A percentile compares a stretch with the other conserved stretches of the same genome.
Conservation (phyloP, 2,329 filamentous ascomycete genomes). For the Zarea fungicola region DNA sequence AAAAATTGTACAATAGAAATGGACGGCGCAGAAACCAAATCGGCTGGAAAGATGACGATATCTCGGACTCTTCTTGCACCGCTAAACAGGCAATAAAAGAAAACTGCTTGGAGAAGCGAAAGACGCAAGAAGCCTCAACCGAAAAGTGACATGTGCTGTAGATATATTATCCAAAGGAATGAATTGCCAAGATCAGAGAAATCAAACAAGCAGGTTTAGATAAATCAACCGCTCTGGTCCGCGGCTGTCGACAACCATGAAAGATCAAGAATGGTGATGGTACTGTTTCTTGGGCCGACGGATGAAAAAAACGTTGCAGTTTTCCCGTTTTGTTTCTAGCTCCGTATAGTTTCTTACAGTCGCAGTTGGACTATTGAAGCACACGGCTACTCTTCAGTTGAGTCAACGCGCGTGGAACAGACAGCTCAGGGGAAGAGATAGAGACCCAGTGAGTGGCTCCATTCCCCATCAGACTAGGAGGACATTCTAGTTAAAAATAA, state of each 20-base stretch:
- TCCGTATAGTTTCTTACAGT: background rate
- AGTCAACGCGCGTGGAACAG: background rate
- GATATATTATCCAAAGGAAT: background rate
- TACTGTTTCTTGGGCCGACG: too few relatives aligned
- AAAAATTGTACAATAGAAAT: background rate
- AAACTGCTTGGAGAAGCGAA: background rate
- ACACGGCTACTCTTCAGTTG: background rate
- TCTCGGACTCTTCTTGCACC: background rate
- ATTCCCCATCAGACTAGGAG: too few relatives aligned
- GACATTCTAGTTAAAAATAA: too few relatives aligned
- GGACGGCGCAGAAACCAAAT: background rate
- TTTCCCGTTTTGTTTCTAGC: background rate
- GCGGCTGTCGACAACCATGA: background rate
- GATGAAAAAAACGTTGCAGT: background rate
- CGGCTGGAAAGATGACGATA: too few relatives aligned
- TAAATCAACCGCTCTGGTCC: background rate
- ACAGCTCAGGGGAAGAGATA: background rate
- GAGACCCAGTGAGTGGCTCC: too few relatives aligned
- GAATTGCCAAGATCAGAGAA: background rate
- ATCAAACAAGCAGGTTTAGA: background rate
- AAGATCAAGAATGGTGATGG: background rate
- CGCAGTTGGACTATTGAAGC: background rate
- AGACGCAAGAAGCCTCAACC: background rate
- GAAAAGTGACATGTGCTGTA: background rate
- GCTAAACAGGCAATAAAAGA: background rate